Percentiles rank a stretch among this genome's conserved stretches.
These are phyloP conservation scores for Blakeslea trispora DNA, from an alignment of 371 early-diverging fungal genomes.

Conservation along the genomic window DNA sequence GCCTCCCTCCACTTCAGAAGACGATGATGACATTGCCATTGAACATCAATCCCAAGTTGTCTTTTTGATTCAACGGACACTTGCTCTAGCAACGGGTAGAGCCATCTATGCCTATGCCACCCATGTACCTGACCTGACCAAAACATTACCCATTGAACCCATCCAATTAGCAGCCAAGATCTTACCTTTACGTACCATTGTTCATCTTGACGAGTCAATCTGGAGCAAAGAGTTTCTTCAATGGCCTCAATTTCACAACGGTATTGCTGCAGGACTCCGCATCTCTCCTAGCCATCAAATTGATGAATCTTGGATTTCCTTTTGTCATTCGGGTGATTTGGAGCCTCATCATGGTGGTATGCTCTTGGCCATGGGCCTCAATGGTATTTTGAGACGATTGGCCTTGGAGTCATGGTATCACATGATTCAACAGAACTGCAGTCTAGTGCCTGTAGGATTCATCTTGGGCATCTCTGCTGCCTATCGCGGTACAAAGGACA, in stretches of 20 bases:
- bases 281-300: constrained; percentile 63
- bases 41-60: constrained; percentile 48
- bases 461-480: constrained; percentile 77
- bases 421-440: constrained; percentile 68
- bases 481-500: constrained; percentile 68
- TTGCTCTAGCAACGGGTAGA: constrained; percentile 71
- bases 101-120: constrained; percentile 72
- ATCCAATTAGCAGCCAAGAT: constrained; percentile 65
- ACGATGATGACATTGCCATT: constrained; percentile 51
- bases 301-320: constrained; percentile 78
- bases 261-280: constrained; percentile 79
- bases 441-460: constrained; percentile 69
- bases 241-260: constrained; percentile 90
- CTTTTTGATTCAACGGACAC: constrained; percentile 55
- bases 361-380: constrained; percentile 79
- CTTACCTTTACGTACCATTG: constrained; percentile 58
- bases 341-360: constrained; percentile 77
- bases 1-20: not conserved
- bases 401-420: constrained; percentile 61
- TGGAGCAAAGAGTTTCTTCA: constrained; percentile 50
- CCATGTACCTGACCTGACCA: constrained; percentile 50
- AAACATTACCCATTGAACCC: constrained; percentile 55
- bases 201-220: constrained; percentile 50
- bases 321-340: constrained; percentile 60
- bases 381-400: constrained; percentile 70